These are phyloP conservation scores for Ceratocystis harringtonii DNA, from an alignment of 2,329 filamentous ascomycete genomes.

Conservation along the genomic window DNA sequence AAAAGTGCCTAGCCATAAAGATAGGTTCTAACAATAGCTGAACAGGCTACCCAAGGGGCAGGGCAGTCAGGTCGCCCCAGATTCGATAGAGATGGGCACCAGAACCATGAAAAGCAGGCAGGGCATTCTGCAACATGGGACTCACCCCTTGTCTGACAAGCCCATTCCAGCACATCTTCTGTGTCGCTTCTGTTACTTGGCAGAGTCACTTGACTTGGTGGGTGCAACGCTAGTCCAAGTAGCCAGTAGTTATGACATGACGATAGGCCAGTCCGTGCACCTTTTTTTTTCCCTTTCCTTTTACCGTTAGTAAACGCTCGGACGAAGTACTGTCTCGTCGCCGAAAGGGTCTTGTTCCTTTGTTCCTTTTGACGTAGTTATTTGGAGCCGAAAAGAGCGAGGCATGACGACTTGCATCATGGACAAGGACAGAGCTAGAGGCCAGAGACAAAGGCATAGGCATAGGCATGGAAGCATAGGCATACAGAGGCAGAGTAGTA, in stretches of 20 bases:
- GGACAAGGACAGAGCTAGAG: not conserved
- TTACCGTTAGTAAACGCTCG: not conserved
- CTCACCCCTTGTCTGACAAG: not conserved
- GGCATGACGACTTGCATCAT: not conserved
- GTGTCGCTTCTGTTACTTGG: not conserved
- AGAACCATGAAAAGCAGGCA: no score
- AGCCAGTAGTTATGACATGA: not conserved
- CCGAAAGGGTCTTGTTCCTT: not conserved
- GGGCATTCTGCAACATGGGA: not conserved
- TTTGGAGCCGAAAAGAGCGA: conserved; percentile 1
- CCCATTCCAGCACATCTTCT: not conserved
- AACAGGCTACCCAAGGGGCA: no score
- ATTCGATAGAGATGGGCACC: no score
- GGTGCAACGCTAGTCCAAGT: conserved; percentile 1
- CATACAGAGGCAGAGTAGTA: not conserved
- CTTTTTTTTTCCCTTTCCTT: no score
- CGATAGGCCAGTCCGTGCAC: not conserved
- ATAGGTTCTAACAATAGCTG: no score
- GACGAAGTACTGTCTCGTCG: not conserved
- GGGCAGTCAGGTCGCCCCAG: no score
- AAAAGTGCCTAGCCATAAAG: no score
- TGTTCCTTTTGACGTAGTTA: not conserved
- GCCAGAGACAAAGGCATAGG: no score
- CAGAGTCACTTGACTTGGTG: conserved; percentile 3
- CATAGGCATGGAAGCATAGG: no score